Percentiles rank a stretch among this genome's conserved stretches.
Conservation (phyloP, 2,329 filamentous ascomycete genomes). For the Fusarium burgessii region DNA sequence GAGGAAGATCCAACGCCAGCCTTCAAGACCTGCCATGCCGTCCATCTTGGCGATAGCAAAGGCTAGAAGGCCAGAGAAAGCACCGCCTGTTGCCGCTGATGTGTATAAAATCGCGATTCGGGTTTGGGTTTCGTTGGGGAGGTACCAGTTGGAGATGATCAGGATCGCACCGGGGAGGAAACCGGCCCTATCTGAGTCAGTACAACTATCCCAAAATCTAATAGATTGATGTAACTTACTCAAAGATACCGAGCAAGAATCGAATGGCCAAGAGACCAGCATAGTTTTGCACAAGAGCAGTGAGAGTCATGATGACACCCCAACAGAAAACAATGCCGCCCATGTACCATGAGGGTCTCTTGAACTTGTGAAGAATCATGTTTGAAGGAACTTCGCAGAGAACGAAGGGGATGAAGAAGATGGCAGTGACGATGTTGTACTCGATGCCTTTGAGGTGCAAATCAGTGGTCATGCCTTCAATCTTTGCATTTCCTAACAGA, state of each 20-base stretch:
- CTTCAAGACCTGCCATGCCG: slow-evolving; percentile 16
- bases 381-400: slow-evolving; percentile 25
- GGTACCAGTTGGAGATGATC: slow-evolving; percentile 33
- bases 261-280: slow-evolving; percentile 16
- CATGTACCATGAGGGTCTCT: slow-evolving; percentile 14
- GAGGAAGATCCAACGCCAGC: slow-evolving; percentile 33
- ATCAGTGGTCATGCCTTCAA: slow-evolving; percentile 46
- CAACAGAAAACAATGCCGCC: slow-evolving; percentile 18
- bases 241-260: slow-evolving; percentile 16
- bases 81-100: slow-evolving; percentile 29
- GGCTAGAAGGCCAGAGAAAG: slow-evolving; percentile 49
- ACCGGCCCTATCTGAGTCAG: not conserved
- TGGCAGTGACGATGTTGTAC: slow-evolving; percentile 66
- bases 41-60: slow-evolving; percentile 33
- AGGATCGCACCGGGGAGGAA: slow-evolving; percentile 22
- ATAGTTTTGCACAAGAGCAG: slow-evolving; percentile 12
- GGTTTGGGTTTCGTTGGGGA: slow-evolving; percentile 23
- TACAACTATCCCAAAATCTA: accelerated
- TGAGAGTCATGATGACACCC: slow-evolving; percentile 20
- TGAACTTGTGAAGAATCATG: slow-evolving; percentile 24
- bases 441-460: slow-evolving; percentile 53
- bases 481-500: slow-evolving; percentile 42
- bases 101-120: slow-evolving; percentile 34
- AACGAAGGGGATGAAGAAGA: slow-evolving; percentile 43
- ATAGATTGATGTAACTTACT: not conserved